Conservation (phyloP, 176 grass and related monocot genomes). For the Carex scoparia region DNA sequence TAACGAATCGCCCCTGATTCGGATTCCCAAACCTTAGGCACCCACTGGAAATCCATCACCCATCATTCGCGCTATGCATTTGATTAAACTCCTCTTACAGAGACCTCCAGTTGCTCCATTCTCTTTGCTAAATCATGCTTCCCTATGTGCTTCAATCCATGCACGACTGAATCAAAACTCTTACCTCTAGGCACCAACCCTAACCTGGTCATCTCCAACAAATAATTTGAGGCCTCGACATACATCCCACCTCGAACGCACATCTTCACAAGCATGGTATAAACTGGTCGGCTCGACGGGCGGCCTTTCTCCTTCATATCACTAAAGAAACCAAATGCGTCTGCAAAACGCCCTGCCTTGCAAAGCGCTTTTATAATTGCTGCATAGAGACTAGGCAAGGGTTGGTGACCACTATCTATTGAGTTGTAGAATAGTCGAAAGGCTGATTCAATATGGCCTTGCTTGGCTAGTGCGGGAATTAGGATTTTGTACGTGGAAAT, state of each 20-base stretch:
- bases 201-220: conserved; percentile 77
- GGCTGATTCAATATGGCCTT: conserved; percentile 67
- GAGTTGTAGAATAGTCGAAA: conserved; percentile 68
- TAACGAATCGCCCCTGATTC: neutral
- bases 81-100: conserved; percentile 41
- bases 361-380: conserved; percentile 84
- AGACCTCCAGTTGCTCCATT: conserved; percentile 77
- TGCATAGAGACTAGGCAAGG: conserved; percentile 84
- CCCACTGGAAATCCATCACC: neutral
- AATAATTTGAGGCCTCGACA: conserved; percentile 68
- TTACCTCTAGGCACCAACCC: conserved; percentile 51
- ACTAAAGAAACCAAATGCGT: conserved; percentile 75
- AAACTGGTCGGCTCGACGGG: conserved; percentile 68
- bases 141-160: conserved; percentile 63
- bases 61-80: neutral
- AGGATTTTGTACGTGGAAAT: conserved; percentile 94
- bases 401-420: conserved; percentile 69
- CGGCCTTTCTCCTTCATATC: conserved; percentile 76
- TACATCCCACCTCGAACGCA: conserved; percentile 68
- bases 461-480: conserved; percentile 76
- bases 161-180: conserved; percentile 67
- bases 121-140: conserved; percentile 67
- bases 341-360: conserved; percentile 60
- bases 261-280: conserved; percentile 97
- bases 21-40: neutral